Percentiles rank a stretch among this genome's conserved stretches.
phyloP scores from a whole-genome alignment of 1,284 basidiomycete genomes.

The Trametes versicolor region DNA sequence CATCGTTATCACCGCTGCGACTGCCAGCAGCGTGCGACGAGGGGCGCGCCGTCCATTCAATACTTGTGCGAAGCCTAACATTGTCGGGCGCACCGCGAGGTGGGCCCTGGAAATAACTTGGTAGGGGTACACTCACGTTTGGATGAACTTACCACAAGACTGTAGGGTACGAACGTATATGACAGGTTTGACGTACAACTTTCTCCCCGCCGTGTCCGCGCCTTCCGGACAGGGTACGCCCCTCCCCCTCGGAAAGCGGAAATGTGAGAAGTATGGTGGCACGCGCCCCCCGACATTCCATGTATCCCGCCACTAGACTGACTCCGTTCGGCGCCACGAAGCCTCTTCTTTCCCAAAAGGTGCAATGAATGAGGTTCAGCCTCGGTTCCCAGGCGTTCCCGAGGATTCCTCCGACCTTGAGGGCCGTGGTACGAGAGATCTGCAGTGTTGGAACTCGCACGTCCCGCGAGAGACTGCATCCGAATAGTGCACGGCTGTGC shows the following conservation, averaged over 20 bases:
- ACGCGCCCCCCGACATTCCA: conserved; percentile 8
- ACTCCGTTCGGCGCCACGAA: conserved; percentile 16
- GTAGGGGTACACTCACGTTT: conserved; percentile 8
- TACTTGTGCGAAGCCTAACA: conserved; percentile 14
- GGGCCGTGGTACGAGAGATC: conserved; percentile 6
- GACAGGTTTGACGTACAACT: neutral
- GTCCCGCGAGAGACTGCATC: conserved; percentile 7
- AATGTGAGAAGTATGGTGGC: conserved; percentile 18
- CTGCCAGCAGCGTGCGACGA: conserved; percentile 12
- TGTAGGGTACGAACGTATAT: neutral
- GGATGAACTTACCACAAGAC: conserved; percentile 5
- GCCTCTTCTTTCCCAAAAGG: conserved; percentile 15
- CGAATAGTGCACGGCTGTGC: conserved; percentile 7
- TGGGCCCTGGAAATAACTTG: conserved; percentile 10
- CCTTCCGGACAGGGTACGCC: conserved; percentile 3
- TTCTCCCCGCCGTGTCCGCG: conserved; percentile 1
- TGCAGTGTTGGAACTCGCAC: conserved; percentile 13
- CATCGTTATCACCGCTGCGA: conserved; percentile 20
- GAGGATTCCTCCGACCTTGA: conserved; percentile 5
- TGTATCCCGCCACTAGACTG: neutral
- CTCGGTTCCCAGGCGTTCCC: conserved; percentile 13
- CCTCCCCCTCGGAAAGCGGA: conserved; percentile 13
- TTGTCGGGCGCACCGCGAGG: conserved; percentile 9
- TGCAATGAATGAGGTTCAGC: conserved; percentile 9
- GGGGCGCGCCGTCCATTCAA: conserved; percentile 8